A percentile compares a stretch with the other conserved stretches of the same genome.
Evolutionary conservation across 352 stramenopile genomes (phyloP).

Genomic region (Plasmopara halstedii): DNA sequence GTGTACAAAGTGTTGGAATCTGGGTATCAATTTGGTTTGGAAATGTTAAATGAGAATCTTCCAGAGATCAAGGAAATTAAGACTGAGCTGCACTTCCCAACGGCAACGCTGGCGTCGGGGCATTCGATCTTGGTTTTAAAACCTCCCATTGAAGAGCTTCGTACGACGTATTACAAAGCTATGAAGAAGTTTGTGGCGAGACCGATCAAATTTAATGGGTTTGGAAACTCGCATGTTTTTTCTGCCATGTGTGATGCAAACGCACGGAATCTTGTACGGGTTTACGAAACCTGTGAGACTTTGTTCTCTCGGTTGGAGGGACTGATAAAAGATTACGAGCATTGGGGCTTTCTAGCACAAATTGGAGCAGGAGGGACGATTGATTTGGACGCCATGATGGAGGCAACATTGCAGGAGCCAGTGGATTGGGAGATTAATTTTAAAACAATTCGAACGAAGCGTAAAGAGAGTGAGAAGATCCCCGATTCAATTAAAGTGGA

Average conservation of each 20-base stretch:
- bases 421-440: conserved; percentile 88
- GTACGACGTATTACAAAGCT: conserved; percentile 91
- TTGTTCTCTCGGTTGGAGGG: conserved; percentile 82
- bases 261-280: conserved; percentile 69
- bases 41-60: conserved; percentile 92
- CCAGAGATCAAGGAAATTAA: conserved; percentile 85
- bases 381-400: conserved; percentile 79
- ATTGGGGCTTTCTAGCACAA: conserved; percentile 60
- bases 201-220: conserved; percentile 83
- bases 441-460: conserved; percentile 79
- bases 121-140: conserved; percentile 71
- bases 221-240: conserved; percentile 84
- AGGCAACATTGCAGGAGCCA: conserved; percentile 56
- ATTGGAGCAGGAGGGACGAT: conserved; percentile 31
- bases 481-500: conserved; percentile 87
- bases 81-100: conserved; percentile 66
- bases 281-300: conserved; percentile 89
- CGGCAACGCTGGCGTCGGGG: conserved; percentile 5
- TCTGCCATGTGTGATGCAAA: conserved; percentile 86
- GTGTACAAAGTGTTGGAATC: conserved; percentile 94
- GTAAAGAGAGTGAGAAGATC: conserved; percentile 92
- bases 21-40: conserved; percentile 90
- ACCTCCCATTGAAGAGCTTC: conserved; percentile 88
- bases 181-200: conserved; percentile 94
- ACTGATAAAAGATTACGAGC: conserved; percentile 72